phyloP scores from a whole-genome alignment of 805 yeast genomes.

The Starmerella davenportii region DNA sequence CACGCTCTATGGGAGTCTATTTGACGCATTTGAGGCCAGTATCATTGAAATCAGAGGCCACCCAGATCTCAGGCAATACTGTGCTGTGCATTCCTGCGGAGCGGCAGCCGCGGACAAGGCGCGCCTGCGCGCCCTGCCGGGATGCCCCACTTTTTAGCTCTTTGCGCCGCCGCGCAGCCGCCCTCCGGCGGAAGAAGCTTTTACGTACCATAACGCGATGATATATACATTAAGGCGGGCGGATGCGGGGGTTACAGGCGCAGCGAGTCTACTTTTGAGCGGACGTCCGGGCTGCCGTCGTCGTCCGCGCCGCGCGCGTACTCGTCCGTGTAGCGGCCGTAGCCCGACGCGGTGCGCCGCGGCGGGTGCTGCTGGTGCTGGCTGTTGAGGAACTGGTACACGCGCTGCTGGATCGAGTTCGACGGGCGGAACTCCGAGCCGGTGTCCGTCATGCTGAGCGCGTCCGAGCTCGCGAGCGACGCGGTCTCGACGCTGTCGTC shows the following conservation, averaged over 20 bases:
- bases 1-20: too few relatives aligned
- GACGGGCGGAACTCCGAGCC: constrained; percentile 13
- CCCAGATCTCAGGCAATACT: too few relatives aligned
- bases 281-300: background rate
- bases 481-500: background rate
- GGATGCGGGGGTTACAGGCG: background rate
- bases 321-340: constrained; percentile 52
- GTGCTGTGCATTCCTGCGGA: too few relatives aligned
- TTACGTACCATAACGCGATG: too few relatives aligned
- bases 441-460: constrained; percentile 1
- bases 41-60: too few relatives aligned
- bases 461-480: background rate
- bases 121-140: too few relatives aligned
- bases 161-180: too few relatives aligned
- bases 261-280: background rate
- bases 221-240: too few relatives aligned
- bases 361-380: constrained; percentile 26
- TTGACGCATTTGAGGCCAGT: too few relatives aligned
- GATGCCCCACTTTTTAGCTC: too few relatives aligned
- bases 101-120: too few relatives aligned
- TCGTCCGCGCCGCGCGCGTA: constrained; percentile 1
- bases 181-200: too few relatives aligned
- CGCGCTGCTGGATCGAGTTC: constrained; percentile 24
- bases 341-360: constrained; percentile 55
- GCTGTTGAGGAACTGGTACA: constrained; percentile 19